phyloP scores from a whole-genome alignment of 257 asterid species.

The Paraleonurus japonicus region DNA sequence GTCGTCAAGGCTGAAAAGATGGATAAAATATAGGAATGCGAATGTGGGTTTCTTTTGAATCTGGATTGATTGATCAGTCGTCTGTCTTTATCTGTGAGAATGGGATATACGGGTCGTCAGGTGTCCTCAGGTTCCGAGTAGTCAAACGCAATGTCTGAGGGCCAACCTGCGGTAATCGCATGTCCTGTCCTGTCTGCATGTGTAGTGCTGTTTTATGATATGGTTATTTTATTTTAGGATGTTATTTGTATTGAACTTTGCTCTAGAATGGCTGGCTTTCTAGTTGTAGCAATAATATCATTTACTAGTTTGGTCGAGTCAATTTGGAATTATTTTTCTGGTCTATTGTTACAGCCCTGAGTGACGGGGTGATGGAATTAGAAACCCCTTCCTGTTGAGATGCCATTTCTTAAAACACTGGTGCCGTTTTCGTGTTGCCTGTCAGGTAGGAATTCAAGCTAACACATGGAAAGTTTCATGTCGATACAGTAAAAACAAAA shows the following conservation, averaged over 20 bases:
- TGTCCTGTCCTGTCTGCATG: slow-evolving; percentile 9
- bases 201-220: slow-evolving; percentile 24
- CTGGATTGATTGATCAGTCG: slow-evolving; percentile 4
- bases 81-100: slow-evolving; percentile 12
- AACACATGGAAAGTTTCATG: no score
- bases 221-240: slow-evolving; percentile 18
- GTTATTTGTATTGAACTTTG: slow-evolving; percentile 23
- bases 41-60: background rate
- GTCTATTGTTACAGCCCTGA: background rate
- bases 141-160: slow-evolving; percentile 12
- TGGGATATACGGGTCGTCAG: background rate
- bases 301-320: slow-evolving; percentile 5
- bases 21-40: slow-evolving; percentile 41
- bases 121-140: slow-evolving; percentile 12
- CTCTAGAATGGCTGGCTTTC: slow-evolving; percentile 19
- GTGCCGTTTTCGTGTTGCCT: no score
- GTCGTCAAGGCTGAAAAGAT: slow-evolving; percentile 69
- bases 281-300: slow-evolving; percentile 10
- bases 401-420: background rate
- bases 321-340: background rate
- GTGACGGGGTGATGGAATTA: background rate
- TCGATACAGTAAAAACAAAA: no score
- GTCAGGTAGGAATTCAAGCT: no score
- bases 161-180: slow-evolving; percentile 15
- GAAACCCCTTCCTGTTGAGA: background rate